Base-by-base conservation (phyloP, 1,284 basidiomycete genomes). In the Cutaneotrichosporon daszewskae region DNA sequence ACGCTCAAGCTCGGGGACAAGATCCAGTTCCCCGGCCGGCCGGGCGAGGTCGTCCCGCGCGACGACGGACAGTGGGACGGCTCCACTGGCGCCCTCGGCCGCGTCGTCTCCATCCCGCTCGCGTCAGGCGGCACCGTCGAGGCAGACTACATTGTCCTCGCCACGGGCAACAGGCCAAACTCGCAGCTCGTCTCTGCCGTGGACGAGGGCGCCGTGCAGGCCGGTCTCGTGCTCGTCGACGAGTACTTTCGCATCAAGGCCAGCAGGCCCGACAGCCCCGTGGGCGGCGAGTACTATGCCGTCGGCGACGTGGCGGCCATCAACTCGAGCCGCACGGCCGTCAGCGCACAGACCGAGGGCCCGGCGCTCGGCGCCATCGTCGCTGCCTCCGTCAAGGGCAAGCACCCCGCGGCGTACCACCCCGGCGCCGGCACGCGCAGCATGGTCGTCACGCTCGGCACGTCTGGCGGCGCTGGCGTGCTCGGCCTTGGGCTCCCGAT, bases 111-210 rank as follows among this genome's bases (percentile, higher is more conserved):
- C 1, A 52, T 75, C 47, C 49, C 49, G 16, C 47, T 68, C 11
- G 42, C 45, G 22, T 53, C 55, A n/a, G 72, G 72, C 3, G 46
- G 58, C 29, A 45, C 32, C 2, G 34, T 74, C 28, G 45, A 66
- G 34, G 66, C 72, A 41, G 74, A 75, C 54, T 76, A 61, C 50
- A 55, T 75, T 27, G 64, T 75, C 38, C 31, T 72, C 37, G 64
- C 67, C 9, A 59, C 60, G 13, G 75, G 75, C 12, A 72, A 71
- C 54, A 56, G 49, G 22, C 65, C 72, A n/a, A 71, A 73, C 48
- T 61, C 68, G 1, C 36, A 35, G 5, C 47, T 75, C 37, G 56
- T 75, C 12, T 31, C 47, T 9, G 40, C 52, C 1, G 57, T 51
- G 34, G 66, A 74, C 51, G 35, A 61, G 0, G 18, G 42, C 12